phyloP scores from a whole-genome alignment of 2,329 filamentous ascomycete genomes.

The Pseudocercospora crystallina region DNA sequence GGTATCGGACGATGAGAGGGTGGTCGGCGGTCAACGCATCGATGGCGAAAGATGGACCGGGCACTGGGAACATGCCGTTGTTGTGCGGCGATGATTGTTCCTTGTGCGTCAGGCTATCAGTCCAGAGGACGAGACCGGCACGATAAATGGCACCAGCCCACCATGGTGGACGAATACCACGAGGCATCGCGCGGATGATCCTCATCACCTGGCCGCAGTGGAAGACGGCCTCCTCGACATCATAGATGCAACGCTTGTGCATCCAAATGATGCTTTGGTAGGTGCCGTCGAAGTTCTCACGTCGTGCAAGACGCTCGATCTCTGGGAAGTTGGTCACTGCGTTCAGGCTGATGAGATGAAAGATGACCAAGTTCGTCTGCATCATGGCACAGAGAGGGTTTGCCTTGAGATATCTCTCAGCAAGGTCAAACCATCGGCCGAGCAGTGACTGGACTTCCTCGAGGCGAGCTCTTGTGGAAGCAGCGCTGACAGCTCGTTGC shows the following conservation, averaged over 20 bases:
- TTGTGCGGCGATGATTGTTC: slow-evolving; percentile 41
- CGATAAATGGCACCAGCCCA: slow-evolving; percentile 71
- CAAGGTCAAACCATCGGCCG: slow-evolving; percentile 67
- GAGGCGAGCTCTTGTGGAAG: slow-evolving; percentile 60
- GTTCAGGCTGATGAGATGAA: slow-evolving; percentile 70
- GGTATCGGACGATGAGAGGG: slow-evolving; percentile 51
- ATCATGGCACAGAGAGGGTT: slow-evolving; percentile 60
- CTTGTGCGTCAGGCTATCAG: slow-evolving; percentile 57
- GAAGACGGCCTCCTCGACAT: slow-evolving; percentile 63
- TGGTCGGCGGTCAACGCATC: slow-evolving; percentile 54
- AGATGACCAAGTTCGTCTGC: slow-evolving; percentile 66
- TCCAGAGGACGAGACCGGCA: slow-evolving; percentile 63
- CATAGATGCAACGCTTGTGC: slow-evolving; percentile 63
- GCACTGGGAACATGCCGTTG: slow-evolving; percentile 39
- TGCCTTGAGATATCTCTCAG: slow-evolving; percentile 55
- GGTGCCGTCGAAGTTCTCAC: slow-evolving; percentile 58
- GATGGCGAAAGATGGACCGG: slow-evolving; percentile 49
- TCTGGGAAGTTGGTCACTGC: slow-evolving; percentile 66
- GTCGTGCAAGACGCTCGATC: slow-evolving; percentile 65
- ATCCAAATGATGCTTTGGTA: slow-evolving; percentile 56
- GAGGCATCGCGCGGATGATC: slow-evolving; percentile 60
- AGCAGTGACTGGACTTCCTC: slow-evolving; percentile 65
- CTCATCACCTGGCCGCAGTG: slow-evolving; percentile 68
- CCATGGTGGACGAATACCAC: slow-evolving; percentile 64
- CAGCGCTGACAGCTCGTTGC: slow-evolving; percentile 54